Percentiles rank a stretch among this genome's conserved stretches.
Conservation (phyloP, 2,329 filamentous ascomycete genomes). For the Dryadomyces sulphureus region DNA sequence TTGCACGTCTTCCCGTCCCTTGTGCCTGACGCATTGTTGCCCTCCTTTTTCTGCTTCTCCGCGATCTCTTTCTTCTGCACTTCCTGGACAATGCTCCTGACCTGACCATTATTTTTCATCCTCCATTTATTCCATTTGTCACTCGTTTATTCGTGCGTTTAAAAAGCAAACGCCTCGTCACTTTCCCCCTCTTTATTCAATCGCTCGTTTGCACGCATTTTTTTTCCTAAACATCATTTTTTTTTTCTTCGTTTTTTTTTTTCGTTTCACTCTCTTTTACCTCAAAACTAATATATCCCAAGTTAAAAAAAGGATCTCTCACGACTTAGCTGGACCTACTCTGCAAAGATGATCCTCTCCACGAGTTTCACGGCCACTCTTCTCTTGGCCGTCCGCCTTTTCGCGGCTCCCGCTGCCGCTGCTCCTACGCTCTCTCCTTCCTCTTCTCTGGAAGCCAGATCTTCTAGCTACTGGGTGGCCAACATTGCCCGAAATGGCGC, state of each 20-base stretch:
- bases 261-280: too few relatives aligned
- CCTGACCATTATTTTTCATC: neutral
- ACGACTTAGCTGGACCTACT: slow-evolving; percentile 15
- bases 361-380: slow-evolving; percentile 26
- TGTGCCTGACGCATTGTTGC: too few relatives aligned
- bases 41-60: neutral
- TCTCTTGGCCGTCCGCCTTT: slow-evolving; percentile 13
- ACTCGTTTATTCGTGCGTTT: too few relatives aligned
- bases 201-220: too few relatives aligned
- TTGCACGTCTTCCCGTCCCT: too few relatives aligned
- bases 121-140: too few relatives aligned
- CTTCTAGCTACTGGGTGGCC: slow-evolving; percentile 54
- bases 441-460: neutral
- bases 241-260: too few relatives aligned
- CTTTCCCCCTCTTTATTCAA: too few relatives aligned
- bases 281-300: too few relatives aligned
- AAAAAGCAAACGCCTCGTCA: too few relatives aligned
- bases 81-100: neutral
- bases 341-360: slow-evolving; percentile 28
- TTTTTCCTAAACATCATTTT: neutral
- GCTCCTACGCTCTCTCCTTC: neutral
- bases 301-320: neutral
- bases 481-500: slow-evolving; percentile 54
- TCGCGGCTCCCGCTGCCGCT: slow-evolving; percentile 8
- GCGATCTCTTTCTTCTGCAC: neutral